Percentiles rank a stretch among this genome's conserved stretches.
Evolutionary conservation across 345 rosid genomes (phyloP).

Genomic region (Zanthoxylum bungeanum): DNA sequence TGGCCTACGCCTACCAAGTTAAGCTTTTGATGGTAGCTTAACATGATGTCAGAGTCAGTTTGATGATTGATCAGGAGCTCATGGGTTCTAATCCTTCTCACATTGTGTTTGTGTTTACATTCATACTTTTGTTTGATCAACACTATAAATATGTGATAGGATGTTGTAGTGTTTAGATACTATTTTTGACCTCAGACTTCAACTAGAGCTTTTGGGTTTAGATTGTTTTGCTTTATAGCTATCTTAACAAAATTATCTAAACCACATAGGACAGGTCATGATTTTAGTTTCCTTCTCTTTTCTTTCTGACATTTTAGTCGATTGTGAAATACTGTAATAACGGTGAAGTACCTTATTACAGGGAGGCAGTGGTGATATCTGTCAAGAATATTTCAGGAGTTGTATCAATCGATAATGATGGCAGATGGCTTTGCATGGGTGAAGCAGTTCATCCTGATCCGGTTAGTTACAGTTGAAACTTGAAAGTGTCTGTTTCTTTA

Average conservation of each 20-base stretch:
- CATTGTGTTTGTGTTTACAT: neutral
- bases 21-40: neutral
- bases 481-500: neutral
- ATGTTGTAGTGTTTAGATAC: no score
- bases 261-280: neutral
- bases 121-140: no score
- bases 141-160: no score
- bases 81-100: no score
- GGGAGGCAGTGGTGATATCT: slow-evolving; percentile 61
- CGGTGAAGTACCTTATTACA: slow-evolving; percentile 12
- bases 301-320: neutral
- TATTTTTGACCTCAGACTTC: no score
- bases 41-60: neutral
- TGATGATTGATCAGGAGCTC: neutral
- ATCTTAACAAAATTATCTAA: neutral
- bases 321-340: neutral
- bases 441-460: slow-evolving; percentile 54
- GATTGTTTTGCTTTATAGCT: neutral
- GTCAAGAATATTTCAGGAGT: slow-evolving; percentile 75
- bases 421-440: slow-evolving; percentile 71
- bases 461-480: slow-evolving; percentile 32
- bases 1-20: no score
- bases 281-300: no score
- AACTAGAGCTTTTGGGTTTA: no score
- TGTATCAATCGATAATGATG: slow-evolving; percentile 56